Evolutionary conservation across 768 basidiomycete species (phyloP), one percentile per base, ranked within the genome.

Genomic region (Tremella yokohamensis): DNA sequence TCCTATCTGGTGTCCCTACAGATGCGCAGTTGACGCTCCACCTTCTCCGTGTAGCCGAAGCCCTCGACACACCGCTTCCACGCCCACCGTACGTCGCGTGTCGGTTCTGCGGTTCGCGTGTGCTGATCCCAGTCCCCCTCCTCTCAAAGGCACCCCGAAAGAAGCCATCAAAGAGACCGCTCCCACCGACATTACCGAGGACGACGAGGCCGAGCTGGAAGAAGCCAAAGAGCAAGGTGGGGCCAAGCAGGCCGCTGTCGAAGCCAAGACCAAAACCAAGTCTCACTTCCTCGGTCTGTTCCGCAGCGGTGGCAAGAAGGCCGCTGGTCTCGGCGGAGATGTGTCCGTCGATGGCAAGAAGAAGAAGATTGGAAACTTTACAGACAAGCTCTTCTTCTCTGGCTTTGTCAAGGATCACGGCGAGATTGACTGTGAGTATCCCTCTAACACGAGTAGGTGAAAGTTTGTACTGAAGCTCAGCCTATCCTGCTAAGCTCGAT

Each of bases 11-110:
- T 20, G 79, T 79, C 1, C 79, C 79, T 8, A 79, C 78, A 55
- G 72, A 79, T 61, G 73, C 74, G 22, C 79, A 79, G 44, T 63
- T 79, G 40, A 74, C 75, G 3, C 66, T 79, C 3, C 75, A 78
- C 57, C 58, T 78, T 39, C 63, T 78, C 8, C 74, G 79, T 40
- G 69, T 78, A 25, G 73, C 68, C 11, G 78, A 79, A 63, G 68
- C 65, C 0, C 60, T 66, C 45, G 37, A 59, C 19, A 40, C 60
- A n/a, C 75, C 75, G 11, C 57, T 76, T 3, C 75, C 75, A 13
- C 60, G 73, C 49, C 71, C 75, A 22, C 75, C 75, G 69, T 70
- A 38, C 58, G 69, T 70, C 20, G n/a, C 19, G n/a, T 24, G 20
- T n/a, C 34, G 29, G 20, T 9, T 40, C 7, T 26, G 38, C 15